A percentile compares a stretch with the other conserved stretches of the same genome.
Conservation (phyloP, 1,284 basidiomycete species). For the Leccinum fallax region DNA sequence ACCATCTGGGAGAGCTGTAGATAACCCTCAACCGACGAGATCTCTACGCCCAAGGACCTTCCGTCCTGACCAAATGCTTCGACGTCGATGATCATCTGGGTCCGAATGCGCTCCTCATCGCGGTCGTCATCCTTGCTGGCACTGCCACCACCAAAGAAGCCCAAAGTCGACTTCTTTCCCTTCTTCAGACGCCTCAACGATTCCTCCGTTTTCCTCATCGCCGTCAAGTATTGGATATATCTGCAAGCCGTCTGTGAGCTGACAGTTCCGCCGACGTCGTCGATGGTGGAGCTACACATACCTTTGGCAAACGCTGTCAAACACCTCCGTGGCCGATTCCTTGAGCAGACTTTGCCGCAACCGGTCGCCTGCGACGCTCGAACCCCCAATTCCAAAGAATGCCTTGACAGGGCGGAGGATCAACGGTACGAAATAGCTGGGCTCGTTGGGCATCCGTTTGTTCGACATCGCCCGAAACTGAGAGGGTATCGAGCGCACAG, state of each 20-base stretch:
- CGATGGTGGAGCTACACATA: slow-evolving; percentile 33
- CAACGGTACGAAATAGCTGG: slow-evolving; percentile 83
- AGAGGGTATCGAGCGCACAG: slow-evolving; percentile 86
- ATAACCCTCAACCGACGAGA: slow-evolving; percentile 57
- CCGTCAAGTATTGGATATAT: slow-evolving; percentile 70
- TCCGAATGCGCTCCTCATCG: slow-evolving; percentile 80
- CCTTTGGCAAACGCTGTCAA: slow-evolving; percentile 75
- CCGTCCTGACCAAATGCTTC: slow-evolving; percentile 82
- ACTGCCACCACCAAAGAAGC: slow-evolving; percentile 64
- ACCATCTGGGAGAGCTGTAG: slow-evolving; percentile 63
- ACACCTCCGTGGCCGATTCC: slow-evolving; percentile 64
- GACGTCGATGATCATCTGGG: slow-evolving; percentile 88
- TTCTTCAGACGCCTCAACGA: slow-evolving; percentile 84
- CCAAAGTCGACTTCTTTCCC: slow-evolving; percentile 78
- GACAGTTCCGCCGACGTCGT: no score
- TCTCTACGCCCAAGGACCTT: slow-evolving; percentile 64
- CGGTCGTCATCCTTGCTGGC: slow-evolving; percentile 59
- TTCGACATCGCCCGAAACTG: slow-evolving; percentile 84
- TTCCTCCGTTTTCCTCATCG: slow-evolving; percentile 91
- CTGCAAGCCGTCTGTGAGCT: slow-evolving; percentile 38
- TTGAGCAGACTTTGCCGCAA: slow-evolving; percentile 58
- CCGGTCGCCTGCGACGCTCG: slow-evolving; percentile 56
- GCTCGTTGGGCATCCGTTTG: slow-evolving; percentile 68
- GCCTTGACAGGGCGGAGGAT: slow-evolving; percentile 82
- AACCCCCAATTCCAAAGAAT: slow-evolving; percentile 69